phyloP scores from a whole-genome alignment of 1,284 basidiomycete genomes.

The Acaromyces ingoldii region DNA sequence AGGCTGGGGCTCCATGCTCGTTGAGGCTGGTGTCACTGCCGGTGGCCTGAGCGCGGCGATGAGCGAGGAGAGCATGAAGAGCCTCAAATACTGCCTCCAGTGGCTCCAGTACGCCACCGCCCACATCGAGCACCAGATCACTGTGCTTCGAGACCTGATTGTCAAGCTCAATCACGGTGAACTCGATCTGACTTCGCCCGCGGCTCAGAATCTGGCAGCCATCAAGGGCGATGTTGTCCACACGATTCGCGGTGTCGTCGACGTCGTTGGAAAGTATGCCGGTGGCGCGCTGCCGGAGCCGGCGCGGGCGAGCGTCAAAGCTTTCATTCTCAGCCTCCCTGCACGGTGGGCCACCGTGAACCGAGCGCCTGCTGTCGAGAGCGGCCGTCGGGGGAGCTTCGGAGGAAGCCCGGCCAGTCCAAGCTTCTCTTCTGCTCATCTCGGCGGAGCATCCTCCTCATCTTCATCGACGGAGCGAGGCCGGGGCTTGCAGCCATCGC shows the following conservation, averaged over 20 bases:
- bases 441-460: conserved; percentile 19
- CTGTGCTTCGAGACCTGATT: conserved; percentile 61
- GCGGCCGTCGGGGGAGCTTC: conserved; percentile 23
- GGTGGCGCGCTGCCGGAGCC: conserved; percentile 78
- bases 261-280: conserved; percentile 78
- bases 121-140: conserved; percentile 81
- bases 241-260: conserved; percentile 80
- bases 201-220: conserved; percentile 56
- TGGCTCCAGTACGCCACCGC: conserved; percentile 83
- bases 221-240: conserved; percentile 76
- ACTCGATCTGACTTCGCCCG: conserved; percentile 29
- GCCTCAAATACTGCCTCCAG: conserved; percentile 76
- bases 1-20: conserved; percentile 74
- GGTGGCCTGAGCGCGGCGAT: conserved; percentile 74
- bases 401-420: conserved; percentile 36
- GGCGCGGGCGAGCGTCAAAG: conserved; percentile 68
- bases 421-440: conserved; percentile 36
- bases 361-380: conserved; percentile 17
- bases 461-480: conserved; percentile 14
- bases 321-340: conserved; percentile 75
- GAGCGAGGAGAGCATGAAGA: conserved; percentile 82
- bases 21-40: conserved; percentile 67
- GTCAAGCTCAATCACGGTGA: conserved; percentile 44
- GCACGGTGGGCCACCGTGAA: conserved; percentile 64
- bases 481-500: neutral